Evolutionary conservation across 176 grass and related monocot species (phyloP), one percentile per base, ranked within the genome.

Genomic region (Zoysia japonica): DNA sequence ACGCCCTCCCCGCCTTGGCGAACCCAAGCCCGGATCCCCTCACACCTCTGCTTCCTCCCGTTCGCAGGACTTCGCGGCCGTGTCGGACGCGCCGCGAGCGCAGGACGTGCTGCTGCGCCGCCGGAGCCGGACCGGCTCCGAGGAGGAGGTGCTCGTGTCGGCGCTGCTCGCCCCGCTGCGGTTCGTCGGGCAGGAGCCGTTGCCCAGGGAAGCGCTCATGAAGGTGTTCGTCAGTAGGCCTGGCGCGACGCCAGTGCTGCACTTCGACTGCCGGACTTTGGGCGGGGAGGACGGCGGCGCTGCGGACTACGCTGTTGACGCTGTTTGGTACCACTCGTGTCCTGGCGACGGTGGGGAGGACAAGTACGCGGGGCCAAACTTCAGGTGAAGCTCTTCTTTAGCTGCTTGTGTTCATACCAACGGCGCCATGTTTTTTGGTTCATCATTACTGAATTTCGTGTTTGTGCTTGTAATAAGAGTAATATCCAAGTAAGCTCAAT

Each of bases 151-250:
- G 11, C 79, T 82, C 62, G 87, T 97, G 61, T 93, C 94, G 46
- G 87, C 91, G 71, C 55, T 97, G 79, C 85, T 91, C 61, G 87
- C 81, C 2, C 94, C 91, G 47, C 81, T 97, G 84, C 48, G 8
- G 39, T 91, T 86, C 20, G 47, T 40, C 1, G 84, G 35, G 16
- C 59, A 77, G 7, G 87, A 80, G 2, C 44, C 84, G 12, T 51
- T 87, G 51, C 83, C 71, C 6, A 86, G 80, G 70, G 76, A 65
- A 13, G 79, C 78, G 41, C 75, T 80, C 52, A 88, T 97, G 87
- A 97, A 91, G 83, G 87, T 97, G 9, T 97, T 87, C 74, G 57
- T 97, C 79, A 84, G 74, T 13, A 97, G 82, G 87, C 70, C 79
- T 47, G 68, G 78, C 7, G 46, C 47, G 15, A 20, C 54, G 54